Evolutionary conservation across 2,329 filamentous ascomycete genomes (phyloP).

Genomic region (Fusarium mundagurra): DNA sequence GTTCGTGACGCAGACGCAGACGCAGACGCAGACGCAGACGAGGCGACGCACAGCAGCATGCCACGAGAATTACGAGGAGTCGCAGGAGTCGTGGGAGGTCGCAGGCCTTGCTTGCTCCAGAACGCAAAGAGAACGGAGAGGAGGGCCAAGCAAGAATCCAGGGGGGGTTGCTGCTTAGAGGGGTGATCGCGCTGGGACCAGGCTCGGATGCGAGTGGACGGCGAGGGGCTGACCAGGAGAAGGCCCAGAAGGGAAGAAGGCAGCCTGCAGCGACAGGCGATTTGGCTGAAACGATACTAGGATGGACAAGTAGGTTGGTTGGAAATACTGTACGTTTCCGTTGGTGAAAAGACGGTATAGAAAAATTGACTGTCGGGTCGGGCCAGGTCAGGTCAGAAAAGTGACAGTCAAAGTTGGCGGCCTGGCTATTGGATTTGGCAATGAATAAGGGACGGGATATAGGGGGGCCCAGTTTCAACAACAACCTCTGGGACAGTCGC

Average conservation of each 20-base stretch:
- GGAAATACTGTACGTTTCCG: background rate
- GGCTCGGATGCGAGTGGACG: conserved; percentile 34
- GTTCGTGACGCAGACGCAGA: conserved; percentile 22
- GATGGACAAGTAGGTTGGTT: conserved; percentile 12
- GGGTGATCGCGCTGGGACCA: conserved; percentile 34
- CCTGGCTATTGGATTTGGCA: background rate
- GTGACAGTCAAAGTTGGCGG: conserved; percentile 6
- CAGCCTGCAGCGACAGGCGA: conserved; percentile 19
- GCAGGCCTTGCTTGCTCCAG: conserved; percentile 27
- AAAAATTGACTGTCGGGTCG: background rate
- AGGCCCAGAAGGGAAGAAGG: background rate
- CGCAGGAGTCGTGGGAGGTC: conserved; percentile 34
- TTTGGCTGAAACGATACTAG: conserved; percentile 26
- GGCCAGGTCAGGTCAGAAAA: conserved; percentile 15
- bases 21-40: conserved; percentile 16
- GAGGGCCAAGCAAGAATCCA: conserved; percentile 31
- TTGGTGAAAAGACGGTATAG: conserved; percentile 31
- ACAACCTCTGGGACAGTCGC: conserved; percentile 3
- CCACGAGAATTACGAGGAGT: conserved; percentile 29
- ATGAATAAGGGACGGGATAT: background rate
- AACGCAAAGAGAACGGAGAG: conserved; percentile 21
- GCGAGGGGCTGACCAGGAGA: conserved; percentile 32
- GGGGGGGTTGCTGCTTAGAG: conserved; percentile 31
- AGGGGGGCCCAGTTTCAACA: conserved; percentile 6
- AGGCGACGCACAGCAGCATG: conserved; percentile 33